Evolutionary conservation across 1,284 basidiomycete genomes (phyloP), one percentile per base, ranked within the genome.

Genomic region (Schizophyllum amplum): DNA sequence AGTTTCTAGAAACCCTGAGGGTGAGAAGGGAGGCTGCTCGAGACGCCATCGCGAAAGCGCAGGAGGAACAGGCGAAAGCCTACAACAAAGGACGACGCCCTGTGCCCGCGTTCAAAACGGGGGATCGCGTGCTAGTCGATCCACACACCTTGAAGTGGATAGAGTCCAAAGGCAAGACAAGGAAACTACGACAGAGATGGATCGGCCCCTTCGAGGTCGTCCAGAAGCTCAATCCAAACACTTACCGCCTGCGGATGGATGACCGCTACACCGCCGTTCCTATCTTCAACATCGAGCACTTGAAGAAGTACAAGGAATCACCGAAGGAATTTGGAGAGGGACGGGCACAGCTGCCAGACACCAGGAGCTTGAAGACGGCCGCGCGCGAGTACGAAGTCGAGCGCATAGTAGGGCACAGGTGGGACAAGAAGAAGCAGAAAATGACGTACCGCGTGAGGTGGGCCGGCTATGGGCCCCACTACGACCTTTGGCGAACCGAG

Each of bases 151-250:
- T 70, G 13, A 55, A 71, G 53, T 57, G 67, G 48, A 54, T 60
- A 0, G 57, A 69, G 47, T 23, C 53, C n/a, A 60, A 68, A 60
- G 66, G 70, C 1, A 61, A 63, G 27, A 69, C n/a, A n/a, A n/a
- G 42, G 42, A 73, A 74, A 55, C 59, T 74, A 4, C 59, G 68
- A 0, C 64, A 66, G n/a, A 47, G 66, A 1, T 59, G 58, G 9
- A 63, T 70, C 0, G 72, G 72, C 7, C 72, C 71, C 0, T 74
- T 73, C 57, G 64, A 66, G 47, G 59, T 74, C 0, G 51, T 64
- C 5, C 61, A 71, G 50, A 54, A 60, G 13, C 55, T 74, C 5
- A 68, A 63, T 24, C 62, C 63, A 0, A 50, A 63, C 0, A 63
- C 68, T 0, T 72, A 71, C 53, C 58, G 63, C 0, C 57, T 74